Base-by-base conservation (phyloP, 371 early-diverging fungal genomes). In the Furculomyces boomerangus region DNA sequence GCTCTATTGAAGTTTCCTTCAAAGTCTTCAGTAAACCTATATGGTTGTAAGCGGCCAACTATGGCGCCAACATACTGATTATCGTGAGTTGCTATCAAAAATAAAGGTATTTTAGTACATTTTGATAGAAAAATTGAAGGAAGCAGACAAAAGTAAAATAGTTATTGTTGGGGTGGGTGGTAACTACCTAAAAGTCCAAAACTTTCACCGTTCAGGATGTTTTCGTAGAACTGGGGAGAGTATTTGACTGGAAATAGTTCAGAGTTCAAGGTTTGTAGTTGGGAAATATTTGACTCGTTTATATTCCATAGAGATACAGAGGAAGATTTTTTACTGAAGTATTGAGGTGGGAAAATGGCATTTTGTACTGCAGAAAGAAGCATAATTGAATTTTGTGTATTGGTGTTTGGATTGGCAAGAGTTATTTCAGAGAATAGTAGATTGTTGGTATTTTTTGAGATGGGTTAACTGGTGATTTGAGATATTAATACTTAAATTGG, bases 241-340 rank as follows among this genome's bases (percentile, higher is more conserved):
- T 94, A 96, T 26, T 65, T 57, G 20, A 96, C 84, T 22, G 97
- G 97, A 57, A 94, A 90, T 35, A 94, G 69, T 8, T 75, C 75
- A 1, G 72, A 56, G 66, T 94, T 90, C 48, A 96, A 75, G 39
- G 68, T 71, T 55, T 79, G 79, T 45, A 93, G 22, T 5, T 20
- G 8, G 8, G 7, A 10, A 43, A 54, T 30, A 44, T 54, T 54
- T 13, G 8, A 8, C 3, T 20, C 22, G 20, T 3, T 3, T 43
- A 43, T 22, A 13, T 22, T 8, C 7, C n/a, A 22, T 20, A 43
- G 20, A 5, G 10, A n/a, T 43, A 43, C 22, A n/a, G 7, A 22
- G 13, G 5, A 5, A 20, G 43, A 20, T 43, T n/a, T n/a, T n/a
- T n/a, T n/a, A n/a, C n/a, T n/a, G n/a, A n/a, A n/a, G n/a, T n/a